A percentile compares a stretch with the other conserved stretches of the same genome.
Conservation (phyloP, 371 early-diverging fungal species). For the Rhizopus sp. region DNA sequence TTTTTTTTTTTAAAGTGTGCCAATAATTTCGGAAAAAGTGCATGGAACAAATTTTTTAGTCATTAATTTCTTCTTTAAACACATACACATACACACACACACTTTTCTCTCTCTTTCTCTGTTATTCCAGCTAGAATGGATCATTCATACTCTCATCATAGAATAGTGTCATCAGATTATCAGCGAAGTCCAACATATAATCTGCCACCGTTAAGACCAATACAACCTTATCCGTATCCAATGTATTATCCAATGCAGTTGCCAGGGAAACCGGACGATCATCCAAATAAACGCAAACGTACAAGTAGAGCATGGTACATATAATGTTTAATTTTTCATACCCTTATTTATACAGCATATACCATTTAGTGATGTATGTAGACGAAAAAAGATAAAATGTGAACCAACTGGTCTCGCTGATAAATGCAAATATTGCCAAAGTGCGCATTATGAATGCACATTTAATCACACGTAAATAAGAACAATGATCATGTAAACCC, state of each 20-base stretch:
- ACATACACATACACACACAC: too few relatives aligned
- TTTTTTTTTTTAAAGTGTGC: too few relatives aligned
- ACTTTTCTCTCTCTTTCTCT: too few relatives aligned
- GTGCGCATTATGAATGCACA: slow-evolving; percentile 24
- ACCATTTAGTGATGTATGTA: slow-evolving; percentile 28
- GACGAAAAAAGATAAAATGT: slow-evolving; percentile 38
- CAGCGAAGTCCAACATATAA: background rate
- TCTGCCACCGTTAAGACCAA: background rate
- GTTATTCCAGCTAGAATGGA: background rate
- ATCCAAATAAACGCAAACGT: slow-evolving; percentile 32
- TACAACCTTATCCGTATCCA: background rate
- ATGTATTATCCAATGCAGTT: background rate
- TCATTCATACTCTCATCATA: background rate
- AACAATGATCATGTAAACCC: background rate
- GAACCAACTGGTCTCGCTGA: slow-evolving; percentile 14
- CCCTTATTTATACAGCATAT: background rate
- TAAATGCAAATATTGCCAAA: slow-evolving; percentile 29
- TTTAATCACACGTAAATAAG: slow-evolving; percentile 33
- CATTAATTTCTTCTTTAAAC: too few relatives aligned
- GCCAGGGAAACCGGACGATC: background rate
- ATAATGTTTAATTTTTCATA: too few relatives aligned
- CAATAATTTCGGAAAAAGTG: too few relatives aligned
- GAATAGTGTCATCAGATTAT: background rate
- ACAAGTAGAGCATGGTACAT: slow-evolving; percentile 49
- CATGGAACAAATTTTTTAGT: too few relatives aligned